These are phyloP conservation scores for Geranium brycei DNA, from an alignment of 345 rosid species.

Conservation along the genomic window DNA sequence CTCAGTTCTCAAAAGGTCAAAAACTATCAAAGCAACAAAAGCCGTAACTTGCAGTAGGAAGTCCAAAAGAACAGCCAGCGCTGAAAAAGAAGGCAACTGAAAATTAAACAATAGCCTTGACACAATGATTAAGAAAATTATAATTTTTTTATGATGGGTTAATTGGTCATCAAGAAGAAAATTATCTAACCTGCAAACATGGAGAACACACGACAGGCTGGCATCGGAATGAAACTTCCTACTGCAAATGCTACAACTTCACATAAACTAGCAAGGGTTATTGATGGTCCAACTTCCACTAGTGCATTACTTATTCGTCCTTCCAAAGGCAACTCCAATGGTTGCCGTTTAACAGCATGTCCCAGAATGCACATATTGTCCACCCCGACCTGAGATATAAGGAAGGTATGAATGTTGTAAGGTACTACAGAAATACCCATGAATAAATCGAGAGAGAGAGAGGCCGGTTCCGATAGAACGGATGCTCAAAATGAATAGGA, in stretches of 20 bases:
- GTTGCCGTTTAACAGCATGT: constrained; percentile 91
- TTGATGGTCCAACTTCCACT: constrained; percentile 96
- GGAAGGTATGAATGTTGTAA: constrained; percentile 8
- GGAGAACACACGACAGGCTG: constrained; percentile 94
- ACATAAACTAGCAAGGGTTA: constrained; percentile 89
- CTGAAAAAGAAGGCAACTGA: constrained; percentile 37
- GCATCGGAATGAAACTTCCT: constrained; percentile 92
- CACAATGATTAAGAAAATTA: constrained; percentile 2
- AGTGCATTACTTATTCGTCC: constrained; percentile 85
- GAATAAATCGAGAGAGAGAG: no score
- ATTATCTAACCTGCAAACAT: constrained; percentile 80
- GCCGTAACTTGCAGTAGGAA: constrained; percentile 95
- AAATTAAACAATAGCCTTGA: constrained; percentile 6
- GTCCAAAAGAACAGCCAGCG: constrained; percentile 89
- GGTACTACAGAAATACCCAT: constrained; percentile 7
- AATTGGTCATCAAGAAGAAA: constrained; percentile 2
- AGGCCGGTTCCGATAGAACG: no score
- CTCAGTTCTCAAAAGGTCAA: constrained; percentile 72
- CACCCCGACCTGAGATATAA: constrained; percentile 67
- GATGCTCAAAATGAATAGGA: no score
- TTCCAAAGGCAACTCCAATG: constrained; percentile 63
- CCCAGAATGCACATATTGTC: constrained; percentile 97
- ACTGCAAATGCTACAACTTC: constrained; percentile 95
- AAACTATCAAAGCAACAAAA: constrained; percentile 84
- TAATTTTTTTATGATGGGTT: neutral